Percentiles rank a stretch among this genome's conserved stretches.
phyloP scores from a whole-genome alignment of 345 rosid species.

The Psidium guajava region DNA sequence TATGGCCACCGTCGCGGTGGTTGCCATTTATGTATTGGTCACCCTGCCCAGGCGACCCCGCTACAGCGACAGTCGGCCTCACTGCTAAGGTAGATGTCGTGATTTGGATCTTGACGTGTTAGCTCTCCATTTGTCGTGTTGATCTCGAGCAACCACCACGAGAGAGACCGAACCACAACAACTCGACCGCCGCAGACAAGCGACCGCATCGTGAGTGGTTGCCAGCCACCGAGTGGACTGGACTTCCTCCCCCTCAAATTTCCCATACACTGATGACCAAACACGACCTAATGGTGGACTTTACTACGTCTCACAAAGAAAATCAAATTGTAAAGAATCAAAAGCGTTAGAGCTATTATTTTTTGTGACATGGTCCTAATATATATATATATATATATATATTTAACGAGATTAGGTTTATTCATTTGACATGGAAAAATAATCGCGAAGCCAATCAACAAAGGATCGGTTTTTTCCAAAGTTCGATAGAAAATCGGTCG shows the following conservation, averaged over 20 bases:
- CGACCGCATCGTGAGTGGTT: not conserved
- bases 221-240: no score
- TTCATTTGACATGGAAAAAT: no score
- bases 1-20: not conserved
- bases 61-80: not conserved
- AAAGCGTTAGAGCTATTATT: no score
- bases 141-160: not conserved
- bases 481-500: not conserved
- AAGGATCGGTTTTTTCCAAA: not conserved
- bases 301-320: no score
- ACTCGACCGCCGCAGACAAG: no score
- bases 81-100: not conserved
- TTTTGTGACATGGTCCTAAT: no score
- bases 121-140: not conserved
- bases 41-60: not conserved
- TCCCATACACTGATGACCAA: no score
- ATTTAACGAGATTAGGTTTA: no score
- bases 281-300: no score
- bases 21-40: not conserved
- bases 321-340: no score
- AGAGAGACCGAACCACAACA: not conserved
- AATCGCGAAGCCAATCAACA: not conserved
- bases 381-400: no score
- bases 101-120: not conserved
- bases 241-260: no score